Evolutionary conservation across 345 rosid genomes (phyloP).

Genomic region (Euclidium syriacum): DNA sequence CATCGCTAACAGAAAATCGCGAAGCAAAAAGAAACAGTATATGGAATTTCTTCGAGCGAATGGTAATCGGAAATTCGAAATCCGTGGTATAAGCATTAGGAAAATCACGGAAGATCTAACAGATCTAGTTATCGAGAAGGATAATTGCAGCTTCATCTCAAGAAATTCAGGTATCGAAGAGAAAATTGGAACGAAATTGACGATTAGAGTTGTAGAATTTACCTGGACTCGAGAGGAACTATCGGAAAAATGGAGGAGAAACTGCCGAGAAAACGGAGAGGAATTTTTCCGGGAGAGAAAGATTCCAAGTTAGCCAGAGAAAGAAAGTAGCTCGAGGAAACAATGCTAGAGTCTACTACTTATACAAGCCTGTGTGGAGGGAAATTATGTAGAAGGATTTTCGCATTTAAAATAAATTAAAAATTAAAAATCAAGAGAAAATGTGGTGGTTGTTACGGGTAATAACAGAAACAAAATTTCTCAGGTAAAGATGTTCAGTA

Average conservation of each 20-base stretch:
- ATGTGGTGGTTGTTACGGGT: slow-evolving; percentile 13
- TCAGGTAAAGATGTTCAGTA: not conserved
- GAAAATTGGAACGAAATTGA: slow-evolving; percentile 1
- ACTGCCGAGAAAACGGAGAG: slow-evolving; percentile 17
- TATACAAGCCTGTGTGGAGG: slow-evolving; percentile 29
- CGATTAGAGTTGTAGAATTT: not conserved
- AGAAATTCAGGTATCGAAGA: not conserved
- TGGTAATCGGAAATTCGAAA: not conserved
- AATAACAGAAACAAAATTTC: slow-evolving; percentile 5
- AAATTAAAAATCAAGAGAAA: not conserved
- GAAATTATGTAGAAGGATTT: slow-evolving; percentile 1
- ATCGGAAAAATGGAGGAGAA: slow-evolving; percentile 2
- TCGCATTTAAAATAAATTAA: not conserved
- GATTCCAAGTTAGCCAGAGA: slow-evolving; percentile 8
- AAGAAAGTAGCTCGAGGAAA: slow-evolving; percentile 5
- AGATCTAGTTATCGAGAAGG: slow-evolving; percentile 7
- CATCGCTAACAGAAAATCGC: not conserved
- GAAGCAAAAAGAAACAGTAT: not conserved
- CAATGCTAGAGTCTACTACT: slow-evolving; percentile 18
- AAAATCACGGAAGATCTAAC: not conserved
- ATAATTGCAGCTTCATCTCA: not conserved
- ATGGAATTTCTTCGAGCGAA: not conserved
- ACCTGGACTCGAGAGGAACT: slow-evolving; percentile 13
- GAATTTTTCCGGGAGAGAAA: not conserved
- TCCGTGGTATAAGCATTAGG: not conserved